Evolutionary conservation across 129 eudicot genomes (phyloP), one percentile per base, ranked within the genome.

Genomic region (Lactuca saligna): DNA sequence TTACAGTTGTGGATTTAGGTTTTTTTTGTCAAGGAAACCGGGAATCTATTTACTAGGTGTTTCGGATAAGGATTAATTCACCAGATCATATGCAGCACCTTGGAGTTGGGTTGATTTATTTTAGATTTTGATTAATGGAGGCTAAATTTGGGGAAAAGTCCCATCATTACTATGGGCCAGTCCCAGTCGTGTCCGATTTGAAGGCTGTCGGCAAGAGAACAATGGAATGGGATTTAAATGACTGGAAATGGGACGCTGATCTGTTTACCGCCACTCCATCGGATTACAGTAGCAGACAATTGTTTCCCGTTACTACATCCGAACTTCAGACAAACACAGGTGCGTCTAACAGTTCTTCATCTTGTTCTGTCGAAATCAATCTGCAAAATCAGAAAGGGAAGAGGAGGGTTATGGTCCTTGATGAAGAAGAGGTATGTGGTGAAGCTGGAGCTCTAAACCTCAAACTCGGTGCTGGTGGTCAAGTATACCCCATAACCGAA

Each of bases 181-280:
- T 79, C 17, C 92, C 89, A 0, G 82, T 79, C 74, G 82, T 80
- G 61, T 72, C 88, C 2, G 87, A 80, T 61, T 62, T 81, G 73
- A 77, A 81, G 17, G 74, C 83, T 0, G 65, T 72, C 15, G 91
- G 93, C 38, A 85, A 85, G 74, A 86, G 76, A 78, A 83, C 55
- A 51, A 49, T 82, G 68, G 96, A 91, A 61, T 91, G 97, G 97
- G 96, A 88, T 80, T 86, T 91, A 75, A 91, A 85, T 67, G 91
- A 88, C 63, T 91, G 97, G 96, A 84, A 68, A 69, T 92, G 98
- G 98, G 98, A 92, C 72, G 91, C 91, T 12, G 91, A 88, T 87
- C 72, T 81, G 78, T 82, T 88, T 63, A 73, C 77, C 31, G 98
- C 96, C 15, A 53, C 86, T 32, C 77, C 82, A 7, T 72, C 79